phyloP scores from a whole-genome alignment of 768 basidiomycete genomes.

The Auricularia heimuer region DNA sequence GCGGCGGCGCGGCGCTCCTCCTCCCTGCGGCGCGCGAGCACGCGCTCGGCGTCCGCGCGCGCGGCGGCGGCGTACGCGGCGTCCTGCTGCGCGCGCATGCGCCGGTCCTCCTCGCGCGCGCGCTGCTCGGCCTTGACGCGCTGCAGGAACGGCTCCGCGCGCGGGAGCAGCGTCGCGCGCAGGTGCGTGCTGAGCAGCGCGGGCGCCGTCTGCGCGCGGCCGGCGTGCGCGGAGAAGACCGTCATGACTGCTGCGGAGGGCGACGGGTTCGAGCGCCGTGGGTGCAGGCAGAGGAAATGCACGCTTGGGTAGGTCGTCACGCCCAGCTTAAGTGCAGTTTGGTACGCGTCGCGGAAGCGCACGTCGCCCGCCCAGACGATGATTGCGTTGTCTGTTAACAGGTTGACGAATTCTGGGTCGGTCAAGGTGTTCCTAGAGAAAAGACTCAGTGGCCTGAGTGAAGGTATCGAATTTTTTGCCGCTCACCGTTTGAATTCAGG shows the following conservation, averaged over 20 bases:
- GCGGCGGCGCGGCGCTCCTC: slow-evolving; percentile 16
- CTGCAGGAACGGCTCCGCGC: slow-evolving; percentile 64
- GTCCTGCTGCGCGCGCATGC: slow-evolving; percentile 35
- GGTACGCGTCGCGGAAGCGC: slow-evolving; percentile 71
- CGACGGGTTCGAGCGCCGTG: slow-evolving; percentile 33
- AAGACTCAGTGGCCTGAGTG: too few species aligned
- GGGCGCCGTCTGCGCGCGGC: slow-evolving; percentile 54
- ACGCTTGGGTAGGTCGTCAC: slow-evolving; percentile 90
- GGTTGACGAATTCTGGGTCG: slow-evolving; percentile 56
- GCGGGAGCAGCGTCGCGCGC: slow-evolving; percentile 63
- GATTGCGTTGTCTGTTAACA: slow-evolving; percentile 63
- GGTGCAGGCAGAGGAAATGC: slow-evolving; percentile 83
- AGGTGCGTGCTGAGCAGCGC: slow-evolving; percentile 57
- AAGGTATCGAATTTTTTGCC: too few species aligned
- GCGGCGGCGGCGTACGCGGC: slow-evolving; percentile 31
- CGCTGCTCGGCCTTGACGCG: slow-evolving; percentile 39
- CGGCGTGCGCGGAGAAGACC: slow-evolving; percentile 79
- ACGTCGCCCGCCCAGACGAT: slow-evolving; percentile 92
- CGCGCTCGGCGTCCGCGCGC: slow-evolving; percentile 55
- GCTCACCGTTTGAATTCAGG: slow-evolving; percentile 62
- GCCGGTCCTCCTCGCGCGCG: slow-evolving; percentile 27
- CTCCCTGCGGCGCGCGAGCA: slow-evolving; percentile 44
- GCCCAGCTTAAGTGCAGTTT: slow-evolving; percentile 65
- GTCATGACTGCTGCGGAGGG: slow-evolving; percentile 45
- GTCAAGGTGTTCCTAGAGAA: slow-evolving; percentile 51